Evolutionary conservation across 805 yeast genomes (phyloP), one percentile per base, ranked within the genome.

Genomic region (Candida multigemmis): DNA sequence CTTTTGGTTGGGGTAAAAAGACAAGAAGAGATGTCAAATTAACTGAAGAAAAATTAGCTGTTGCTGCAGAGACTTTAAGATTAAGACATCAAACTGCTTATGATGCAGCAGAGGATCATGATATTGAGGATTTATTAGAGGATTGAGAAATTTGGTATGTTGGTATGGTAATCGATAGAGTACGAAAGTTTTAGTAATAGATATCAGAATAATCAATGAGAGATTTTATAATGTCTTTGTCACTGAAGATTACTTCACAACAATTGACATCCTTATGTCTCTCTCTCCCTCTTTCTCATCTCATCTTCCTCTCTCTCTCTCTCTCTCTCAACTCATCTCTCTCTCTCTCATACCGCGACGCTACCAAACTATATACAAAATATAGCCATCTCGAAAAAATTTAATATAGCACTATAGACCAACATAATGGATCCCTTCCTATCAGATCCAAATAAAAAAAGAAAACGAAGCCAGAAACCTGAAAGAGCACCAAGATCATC

Each of bases 1-100:
- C 63, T 4, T 80, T 80, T 60, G 89, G 91, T 16, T 80, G 86
- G 85, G 91, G 91, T 30, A 81, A 80, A 48, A 66, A 67, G 43
- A 79, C 87, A 5, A 69, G 87, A 58, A 60, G 61, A 37, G 63
- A 61, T 32, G 72, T 71, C 22, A 68, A 71, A 48, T 58, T 60
- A 33, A 74, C 74, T 40, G 69, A 75, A 40, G 59, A 69, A 30
- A 36, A 67, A 10, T 56, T 79, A 21, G 73, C 74, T 40, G 66
- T 71, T 26, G 46, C 54, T 10, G 46, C 57, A 24, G 47, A 51
- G 12, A 53, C 48, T 25, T 40, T 53, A 50, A 60, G 60, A 50
- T 56, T 38, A 35, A 56, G 45, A 51, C 53, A 47, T 50, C 70
- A 49, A 50, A 62, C 68, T 19, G 63, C 68, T 14, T 61, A 65